phyloP scores from a whole-genome alignment of 1,284 basidiomycete genomes.

The Neolentinus lepideus region DNA sequence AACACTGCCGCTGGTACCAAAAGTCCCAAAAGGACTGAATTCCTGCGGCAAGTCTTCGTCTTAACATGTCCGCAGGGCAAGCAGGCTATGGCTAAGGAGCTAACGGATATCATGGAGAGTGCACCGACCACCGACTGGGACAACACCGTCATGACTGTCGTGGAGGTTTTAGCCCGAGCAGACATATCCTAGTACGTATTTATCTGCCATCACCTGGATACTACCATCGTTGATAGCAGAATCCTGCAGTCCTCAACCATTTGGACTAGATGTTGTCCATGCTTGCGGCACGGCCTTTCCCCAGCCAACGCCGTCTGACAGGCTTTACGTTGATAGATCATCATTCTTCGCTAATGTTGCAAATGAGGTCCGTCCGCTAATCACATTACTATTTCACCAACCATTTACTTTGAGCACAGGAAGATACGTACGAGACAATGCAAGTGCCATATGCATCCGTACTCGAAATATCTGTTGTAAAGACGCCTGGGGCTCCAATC shows the following conservation, averaged over 20 bases:
- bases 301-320: slow-evolving; percentile 28
- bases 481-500: slow-evolving; percentile 11
- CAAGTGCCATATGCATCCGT: not conserved
- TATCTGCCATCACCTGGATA: not conserved
- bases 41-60: not conserved
- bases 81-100: slow-evolving; percentile 19
- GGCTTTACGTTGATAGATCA: slow-evolving; percentile 44
- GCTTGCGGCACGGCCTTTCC: slow-evolving; percentile 27
- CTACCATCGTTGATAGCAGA: slow-evolving; percentile 2
- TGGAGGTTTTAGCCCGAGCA: slow-evolving; percentile 36
- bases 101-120: slow-evolving; percentile 36
- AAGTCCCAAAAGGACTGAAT: not conserved
- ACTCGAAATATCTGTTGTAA: not conserved
- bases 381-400: not conserved
- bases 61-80: not conserved
- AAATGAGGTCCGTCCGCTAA: slow-evolving; percentile 24
- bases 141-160: slow-evolving; percentile 41
- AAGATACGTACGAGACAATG: slow-evolving; percentile 3
- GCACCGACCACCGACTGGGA: slow-evolving; percentile 46
- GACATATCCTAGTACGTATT: slow-evolving; percentile 42
- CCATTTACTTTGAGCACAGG: not conserved
- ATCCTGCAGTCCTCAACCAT: slow-evolving; percentile 49
- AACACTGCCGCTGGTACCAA: not conserved
- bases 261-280: slow-evolving; percentile 34
- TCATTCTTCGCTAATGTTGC: slow-evolving; percentile 43